phyloP scores from a whole-genome alignment of 148 eudicot species.

The Hydrangea macrophylla region DNA sequence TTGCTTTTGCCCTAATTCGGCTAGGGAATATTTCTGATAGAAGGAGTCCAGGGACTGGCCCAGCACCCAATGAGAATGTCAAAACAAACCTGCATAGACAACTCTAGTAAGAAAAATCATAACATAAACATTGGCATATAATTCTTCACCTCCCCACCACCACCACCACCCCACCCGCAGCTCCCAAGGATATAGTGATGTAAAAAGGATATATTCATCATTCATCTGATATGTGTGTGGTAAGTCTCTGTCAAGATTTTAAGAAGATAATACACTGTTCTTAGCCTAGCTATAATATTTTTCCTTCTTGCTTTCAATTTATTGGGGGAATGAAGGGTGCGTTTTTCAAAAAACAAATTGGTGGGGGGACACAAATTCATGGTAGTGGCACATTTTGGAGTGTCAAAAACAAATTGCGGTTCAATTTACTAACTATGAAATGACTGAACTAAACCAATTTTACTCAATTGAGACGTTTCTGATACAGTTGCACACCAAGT shows the following conservation, averaged over 20 bases:
- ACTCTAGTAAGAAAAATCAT: neutral
- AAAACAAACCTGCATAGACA: conserved; percentile 62
- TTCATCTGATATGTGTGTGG: neutral
- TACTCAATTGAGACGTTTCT: neutral
- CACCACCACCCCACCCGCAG: neutral
- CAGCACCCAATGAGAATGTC: conserved; percentile 76
- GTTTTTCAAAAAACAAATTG: too few relatives aligned
- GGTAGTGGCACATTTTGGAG: neutral
- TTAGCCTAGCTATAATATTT: neutral
- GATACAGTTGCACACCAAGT: conserved; percentile 9
- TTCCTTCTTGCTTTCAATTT: neutral
- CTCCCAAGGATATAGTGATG: neutral
- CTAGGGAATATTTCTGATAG: conserved; percentile 76
- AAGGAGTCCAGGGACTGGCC: conserved; percentile 85
- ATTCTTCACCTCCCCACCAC: too few relatives aligned
- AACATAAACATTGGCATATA: too few relatives aligned
- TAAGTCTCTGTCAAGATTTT: neutral
- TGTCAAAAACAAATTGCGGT: neutral
- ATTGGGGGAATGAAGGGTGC: neutral
- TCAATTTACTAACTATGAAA: conserved; percentile 8
- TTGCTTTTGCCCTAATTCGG: conserved; percentile 82
- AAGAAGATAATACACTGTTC: neutral
- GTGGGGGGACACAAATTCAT: neutral
- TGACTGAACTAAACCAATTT: conserved; percentile 2
- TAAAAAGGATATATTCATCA: neutral